Evolutionary conservation across 2,329 filamentous ascomycete genomes (phyloP).

Genomic region (Aspergillus pseudotamarii): DNA sequence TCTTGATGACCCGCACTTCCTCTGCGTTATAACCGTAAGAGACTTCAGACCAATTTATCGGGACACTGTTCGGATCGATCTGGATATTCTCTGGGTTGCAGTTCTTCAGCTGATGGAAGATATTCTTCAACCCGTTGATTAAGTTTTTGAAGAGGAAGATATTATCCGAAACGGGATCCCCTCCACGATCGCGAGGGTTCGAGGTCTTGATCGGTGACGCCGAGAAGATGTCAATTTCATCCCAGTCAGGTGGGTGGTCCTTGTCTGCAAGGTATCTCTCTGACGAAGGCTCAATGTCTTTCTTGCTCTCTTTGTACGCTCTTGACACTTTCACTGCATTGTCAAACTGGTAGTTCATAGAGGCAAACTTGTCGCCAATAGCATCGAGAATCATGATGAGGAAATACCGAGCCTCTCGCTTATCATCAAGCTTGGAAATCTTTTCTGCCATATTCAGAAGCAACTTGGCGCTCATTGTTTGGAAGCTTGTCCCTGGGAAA

Average conservation of each 20-base stretch:
- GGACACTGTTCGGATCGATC: conserved; percentile 77
- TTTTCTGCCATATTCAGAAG: conserved; percentile 97
- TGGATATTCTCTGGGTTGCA: conserved; percentile 74
- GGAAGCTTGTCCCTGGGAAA: conserved; percentile 96
- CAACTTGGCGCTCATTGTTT: conserved; percentile 98
- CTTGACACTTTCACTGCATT: conserved; percentile 95
- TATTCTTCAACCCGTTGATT: conserved; percentile 92
- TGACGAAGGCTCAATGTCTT: conserved; percentile 65
- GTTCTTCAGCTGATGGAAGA: conserved; percentile 89
- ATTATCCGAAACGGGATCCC: conserved; percentile 92
- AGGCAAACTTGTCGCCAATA: conserved; percentile 95
- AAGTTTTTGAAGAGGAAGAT: conserved; percentile 97
- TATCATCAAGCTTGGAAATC: conserved; percentile 91
- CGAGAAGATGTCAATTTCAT: conserved; percentile 95
- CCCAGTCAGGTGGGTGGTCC: conserved; percentile 84
- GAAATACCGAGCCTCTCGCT: conserved; percentile 91
- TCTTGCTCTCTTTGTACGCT: conserved; percentile 74
- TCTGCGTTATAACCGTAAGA: conserved; percentile 96
- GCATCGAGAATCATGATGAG: conserved; percentile 97
- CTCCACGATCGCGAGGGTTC: conserved; percentile 83
- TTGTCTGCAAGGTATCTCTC: conserved; percentile 87
- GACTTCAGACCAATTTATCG: conserved; percentile 90
- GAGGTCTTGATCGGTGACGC: conserved; percentile 96
- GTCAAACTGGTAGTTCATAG: conserved; percentile 94
- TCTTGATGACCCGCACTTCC: conserved; percentile 94